phyloP scores from a whole-genome alignment of 345 rosid genomes.

The Eucalyptus cladocalyx region DNA sequence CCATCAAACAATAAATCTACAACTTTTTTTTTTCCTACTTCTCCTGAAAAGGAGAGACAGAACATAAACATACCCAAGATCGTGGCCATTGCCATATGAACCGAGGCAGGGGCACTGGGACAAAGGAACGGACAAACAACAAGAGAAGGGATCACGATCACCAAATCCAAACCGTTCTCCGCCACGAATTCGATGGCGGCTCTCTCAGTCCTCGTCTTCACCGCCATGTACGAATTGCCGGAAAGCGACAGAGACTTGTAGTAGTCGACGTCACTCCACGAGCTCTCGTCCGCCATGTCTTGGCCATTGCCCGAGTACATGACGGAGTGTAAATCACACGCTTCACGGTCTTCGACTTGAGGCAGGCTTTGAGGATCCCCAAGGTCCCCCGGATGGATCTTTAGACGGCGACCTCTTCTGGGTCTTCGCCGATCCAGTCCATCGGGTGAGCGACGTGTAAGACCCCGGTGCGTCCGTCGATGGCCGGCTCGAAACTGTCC shows the following conservation, averaged over 20 bases:
- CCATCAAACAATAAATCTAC: no score
- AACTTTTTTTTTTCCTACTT: no score
- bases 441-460: constrained; percentile 24
- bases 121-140: constrained; percentile 21
- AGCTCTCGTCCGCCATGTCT: constrained; percentile 4
- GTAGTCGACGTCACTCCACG: constrained; percentile 23
- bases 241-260: neutral
- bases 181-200: constrained; percentile 18
- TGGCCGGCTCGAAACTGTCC: constrained; percentile 14
- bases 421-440: constrained; percentile 14
- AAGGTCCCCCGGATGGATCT: constrained; percentile 15
- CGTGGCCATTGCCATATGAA: no score
- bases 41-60: no score
- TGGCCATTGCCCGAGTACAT: neutral
- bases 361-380: constrained; percentile 12
- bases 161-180: constrained; percentile 13
- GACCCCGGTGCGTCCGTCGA: constrained; percentile 16
- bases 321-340: neutral
- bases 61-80: no score
- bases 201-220: constrained; percentile 14
- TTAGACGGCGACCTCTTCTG: constrained; percentile 12
- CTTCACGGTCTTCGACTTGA: constrained; percentile 1
- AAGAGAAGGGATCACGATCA: constrained; percentile 6
- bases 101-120: constrained; percentile 7
- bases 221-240: constrained; percentile 5